Evolutionary conservation across 352 stramenopile species (phyloP).

Genomic region (Globisporangium canariense): DNA sequence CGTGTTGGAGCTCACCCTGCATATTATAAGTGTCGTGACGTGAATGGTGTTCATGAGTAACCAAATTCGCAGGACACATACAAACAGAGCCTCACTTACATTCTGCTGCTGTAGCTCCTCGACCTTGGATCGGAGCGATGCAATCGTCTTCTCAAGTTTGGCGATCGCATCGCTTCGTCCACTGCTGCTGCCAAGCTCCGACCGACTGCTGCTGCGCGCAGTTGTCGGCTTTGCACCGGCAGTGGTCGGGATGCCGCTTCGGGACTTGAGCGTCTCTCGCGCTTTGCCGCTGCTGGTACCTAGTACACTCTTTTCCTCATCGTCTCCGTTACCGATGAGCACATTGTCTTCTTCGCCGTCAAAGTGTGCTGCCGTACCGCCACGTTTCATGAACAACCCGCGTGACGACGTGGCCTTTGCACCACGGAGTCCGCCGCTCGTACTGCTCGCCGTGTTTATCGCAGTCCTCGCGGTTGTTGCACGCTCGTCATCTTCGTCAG

Average conservation of each 20-base stretch:
- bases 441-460: conserved; percentile 3
- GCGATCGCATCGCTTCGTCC: conserved; percentile 21
- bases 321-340: conserved; percentile 49
- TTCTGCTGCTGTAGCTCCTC: conserved; percentile 77
- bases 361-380: conserved; percentile 23
- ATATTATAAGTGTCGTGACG: not conserved
- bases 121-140: conserved; percentile 47
- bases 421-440: conserved; percentile 3
- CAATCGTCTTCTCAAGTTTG: conserved; percentile 63
- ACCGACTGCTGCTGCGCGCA: not conserved
- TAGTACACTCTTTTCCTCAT: conserved; percentile 21
- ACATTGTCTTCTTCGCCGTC: conserved; percentile 64
- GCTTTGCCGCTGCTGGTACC: not conserved
- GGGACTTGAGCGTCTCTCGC: conserved; percentile 15
- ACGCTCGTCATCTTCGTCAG: conserved; percentile 8
- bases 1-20: conserved; percentile 57
- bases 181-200: conserved; percentile 10
- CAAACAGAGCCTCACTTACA: conserved; percentile 31
- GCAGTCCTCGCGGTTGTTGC: conserved; percentile 4
- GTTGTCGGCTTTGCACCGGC: not conserved
- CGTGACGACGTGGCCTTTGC: conserved; percentile 43
- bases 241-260: conserved; percentile 4
- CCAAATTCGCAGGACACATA: conserved; percentile 3
- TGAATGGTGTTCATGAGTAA: too few relatives aligned
- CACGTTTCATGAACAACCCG: conserved; percentile 55